phyloP scores from a whole-genome alignment of 2,329 filamentous ascomycete species.

The Graphilbum fragrans region DNA sequence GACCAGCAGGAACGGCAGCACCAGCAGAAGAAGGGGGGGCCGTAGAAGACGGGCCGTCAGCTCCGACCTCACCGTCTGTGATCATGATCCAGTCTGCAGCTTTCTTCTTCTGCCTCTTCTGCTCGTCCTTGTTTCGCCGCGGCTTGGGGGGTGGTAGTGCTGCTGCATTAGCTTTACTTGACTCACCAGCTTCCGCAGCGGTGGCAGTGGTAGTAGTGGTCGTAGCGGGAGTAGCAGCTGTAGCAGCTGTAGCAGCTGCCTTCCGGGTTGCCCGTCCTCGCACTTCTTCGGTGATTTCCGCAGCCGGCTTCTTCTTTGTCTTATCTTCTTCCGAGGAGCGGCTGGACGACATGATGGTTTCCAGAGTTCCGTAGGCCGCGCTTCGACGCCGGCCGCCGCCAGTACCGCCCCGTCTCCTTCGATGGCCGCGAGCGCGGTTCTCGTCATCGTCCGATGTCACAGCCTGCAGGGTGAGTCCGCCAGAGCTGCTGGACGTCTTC shows the following conservation, averaged over 20 bases:
- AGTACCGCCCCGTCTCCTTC: conserved; percentile 26
- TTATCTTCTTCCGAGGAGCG: conserved; percentile 52
- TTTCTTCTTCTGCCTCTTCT: too few relatives aligned
- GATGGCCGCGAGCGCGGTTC: conserved; percentile 19
- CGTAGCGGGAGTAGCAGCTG: too few relatives aligned
- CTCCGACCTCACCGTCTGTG: too few relatives aligned
- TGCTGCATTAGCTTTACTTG: too few relatives aligned
- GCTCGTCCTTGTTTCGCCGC: too few relatives aligned
- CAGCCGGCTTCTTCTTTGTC: conserved; percentile 45
- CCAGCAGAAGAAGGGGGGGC: too few relatives aligned
- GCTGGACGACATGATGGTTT: conserved; percentile 56
- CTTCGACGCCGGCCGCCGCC: conserved; percentile 33
- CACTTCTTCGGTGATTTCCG: conserved; percentile 41
- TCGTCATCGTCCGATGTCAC: conserved; percentile 46
- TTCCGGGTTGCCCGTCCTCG: conserved; percentile 33
- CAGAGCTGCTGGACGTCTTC: conserved; percentile 15
- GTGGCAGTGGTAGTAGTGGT: too few relatives aligned
- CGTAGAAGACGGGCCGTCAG: neutral
- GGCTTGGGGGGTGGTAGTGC: too few relatives aligned
- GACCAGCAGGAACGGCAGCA: neutral
- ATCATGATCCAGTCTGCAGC: too few relatives aligned
- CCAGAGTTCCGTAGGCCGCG: conserved; percentile 47
- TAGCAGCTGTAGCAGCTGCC: conserved; percentile 17
- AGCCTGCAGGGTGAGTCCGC: conserved; percentile 44
- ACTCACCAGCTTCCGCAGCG: too few relatives aligned